These are phyloP conservation scores for Teratosphaeria viscida DNA, from an alignment of 2,329 filamentous ascomycete species.

Conservation along the genomic window DNA sequence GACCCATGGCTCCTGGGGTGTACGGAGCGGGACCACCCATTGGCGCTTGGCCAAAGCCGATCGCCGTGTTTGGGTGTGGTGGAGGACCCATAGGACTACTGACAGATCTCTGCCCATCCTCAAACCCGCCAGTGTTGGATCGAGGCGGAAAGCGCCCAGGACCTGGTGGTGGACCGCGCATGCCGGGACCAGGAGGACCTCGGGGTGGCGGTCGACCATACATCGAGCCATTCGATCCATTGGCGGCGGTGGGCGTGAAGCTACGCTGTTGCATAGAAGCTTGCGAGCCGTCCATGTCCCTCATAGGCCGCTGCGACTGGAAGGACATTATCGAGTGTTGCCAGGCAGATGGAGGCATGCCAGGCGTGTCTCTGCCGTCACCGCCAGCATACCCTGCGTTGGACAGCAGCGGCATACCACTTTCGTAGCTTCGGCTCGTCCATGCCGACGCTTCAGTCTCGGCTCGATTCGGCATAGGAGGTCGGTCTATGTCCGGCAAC, in stretches of 20 bases:
- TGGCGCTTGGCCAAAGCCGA: neutral
- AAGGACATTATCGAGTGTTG: conserved; percentile 17
- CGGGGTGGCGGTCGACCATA: neutral
- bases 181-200: neutral
- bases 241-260: conserved; percentile 8
- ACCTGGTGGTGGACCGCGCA: neutral
- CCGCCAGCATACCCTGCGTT: conserved; percentile 33
- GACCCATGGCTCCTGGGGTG: neutral
- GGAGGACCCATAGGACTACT: neutral
- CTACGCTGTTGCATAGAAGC: conserved; percentile 3
- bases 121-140: neutral
- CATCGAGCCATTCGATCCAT: neutral
- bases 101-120: neutral
- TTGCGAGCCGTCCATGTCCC: conserved; percentile 4
- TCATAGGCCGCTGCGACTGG: conserved; percentile 9
- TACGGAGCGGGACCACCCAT: neutral
- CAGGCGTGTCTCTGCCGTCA: conserved; percentile 2
- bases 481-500: conserved; percentile 32
- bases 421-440: conserved; percentile 46
- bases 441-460: conserved; percentile 46
- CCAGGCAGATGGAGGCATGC: conserved; percentile 14
- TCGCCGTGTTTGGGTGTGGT: neutral
- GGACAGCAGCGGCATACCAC: conserved; percentile 52
- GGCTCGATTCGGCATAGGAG: conserved; percentile 27
- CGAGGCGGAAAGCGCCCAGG: neutral